Percentiles rank a stretch among this genome's conserved stretches.
These are phyloP conservation scores for Diddensiella caesifluorescens DNA, from an alignment of 805 yeast species.

Conservation along the genomic window DNA sequence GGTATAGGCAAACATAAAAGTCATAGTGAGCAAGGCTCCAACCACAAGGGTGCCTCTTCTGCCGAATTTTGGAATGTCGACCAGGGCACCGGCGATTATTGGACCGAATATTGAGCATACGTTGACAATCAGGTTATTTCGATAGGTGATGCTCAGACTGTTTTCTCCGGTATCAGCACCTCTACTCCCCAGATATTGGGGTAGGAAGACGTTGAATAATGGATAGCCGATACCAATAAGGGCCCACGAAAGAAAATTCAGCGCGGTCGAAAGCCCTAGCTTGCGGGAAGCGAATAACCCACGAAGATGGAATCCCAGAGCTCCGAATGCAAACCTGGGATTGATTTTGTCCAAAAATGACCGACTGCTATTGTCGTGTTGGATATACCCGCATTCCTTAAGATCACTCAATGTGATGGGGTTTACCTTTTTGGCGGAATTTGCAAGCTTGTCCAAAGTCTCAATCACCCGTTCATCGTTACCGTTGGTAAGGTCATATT, in stretches of 20 bases:
- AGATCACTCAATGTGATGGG: constrained; percentile 47
- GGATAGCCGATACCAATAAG: constrained; percentile 56
- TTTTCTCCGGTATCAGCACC: constrained; percentile 37
- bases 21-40: constrained; percentile 52
- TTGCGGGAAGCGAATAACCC: constrained; percentile 43
- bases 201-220: constrained; percentile 49
- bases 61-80: constrained; percentile 13
- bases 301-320: constrained; percentile 36
- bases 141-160: constrained; percentile 24
- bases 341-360: constrained; percentile 13
- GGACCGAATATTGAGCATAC: constrained; percentile 50
- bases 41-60: constrained; percentile 52
- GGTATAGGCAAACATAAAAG: constrained; percentile 58
- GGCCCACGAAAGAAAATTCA: constrained; percentile 50
- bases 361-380: constrained; percentile 21
- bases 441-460: constrained; percentile 44
- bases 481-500: constrained; percentile 48
- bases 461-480: constrained; percentile 45
- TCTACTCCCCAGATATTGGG: constrained; percentile 45
- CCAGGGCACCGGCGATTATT: constrained; percentile 36
- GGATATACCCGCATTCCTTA: constrained; percentile 38
- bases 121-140: constrained; percentile 38
- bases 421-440: constrained; percentile 38
- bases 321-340: constrained; percentile 22
- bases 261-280: constrained; percentile 41